A percentile compares a stretch with the other conserved stretches of the same genome.
Conservation (phyloP, 2,329 filamentous ascomycete genomes). For the Paracorniculantispora psalliotae region DNA sequence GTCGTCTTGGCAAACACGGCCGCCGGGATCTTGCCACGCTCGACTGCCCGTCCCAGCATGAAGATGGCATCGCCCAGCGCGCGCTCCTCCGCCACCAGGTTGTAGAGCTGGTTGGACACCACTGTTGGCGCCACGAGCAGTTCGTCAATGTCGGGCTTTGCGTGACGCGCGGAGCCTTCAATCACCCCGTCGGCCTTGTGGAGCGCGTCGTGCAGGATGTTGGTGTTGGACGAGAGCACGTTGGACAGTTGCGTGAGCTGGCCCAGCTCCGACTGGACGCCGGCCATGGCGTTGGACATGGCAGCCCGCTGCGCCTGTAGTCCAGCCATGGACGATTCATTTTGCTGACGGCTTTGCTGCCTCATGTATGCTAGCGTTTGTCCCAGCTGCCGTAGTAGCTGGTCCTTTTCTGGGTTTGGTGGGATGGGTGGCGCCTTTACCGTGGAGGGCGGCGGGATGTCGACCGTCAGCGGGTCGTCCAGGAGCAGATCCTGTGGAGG, state of each 20-base stretch:
- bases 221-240: slow-evolving; percentile 70
- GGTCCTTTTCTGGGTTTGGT: slow-evolving; percentile 92
- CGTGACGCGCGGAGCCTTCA: slow-evolving; percentile 61
- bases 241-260: slow-evolving; percentile 66
- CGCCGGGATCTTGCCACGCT: slow-evolving; percentile 64
- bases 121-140: slow-evolving; percentile 90
- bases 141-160: slow-evolving; percentile 77
- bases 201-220: slow-evolving; percentile 72
- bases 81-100: slow-evolving; percentile 80
- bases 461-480: slow-evolving; percentile 51
- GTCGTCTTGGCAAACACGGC: slow-evolving; percentile 77
- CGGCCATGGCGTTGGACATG: slow-evolving; percentile 63
- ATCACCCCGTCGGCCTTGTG: slow-evolving; percentile 75
- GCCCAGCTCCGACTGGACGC: slow-evolving; percentile 68
- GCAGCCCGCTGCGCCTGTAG: slow-evolving; percentile 75
- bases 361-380: slow-evolving; percentile 64
- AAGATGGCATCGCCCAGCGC: slow-evolving; percentile 85
- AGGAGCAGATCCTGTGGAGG: slow-evolving; percentile 48
- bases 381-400: slow-evolving; percentile 72
- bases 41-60: slow-evolving; percentile 68
- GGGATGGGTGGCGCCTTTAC: slow-evolving; percentile 78
- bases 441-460: slow-evolving; percentile 43
- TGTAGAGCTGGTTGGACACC: slow-evolving; percentile 88
- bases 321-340: slow-evolving; percentile 67
- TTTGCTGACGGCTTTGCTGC: slow-evolving; percentile 64